Evolutionary conservation across 1,284 basidiomycete species (phyloP).

Genomic region (Ceratobasidium sp.): DNA sequence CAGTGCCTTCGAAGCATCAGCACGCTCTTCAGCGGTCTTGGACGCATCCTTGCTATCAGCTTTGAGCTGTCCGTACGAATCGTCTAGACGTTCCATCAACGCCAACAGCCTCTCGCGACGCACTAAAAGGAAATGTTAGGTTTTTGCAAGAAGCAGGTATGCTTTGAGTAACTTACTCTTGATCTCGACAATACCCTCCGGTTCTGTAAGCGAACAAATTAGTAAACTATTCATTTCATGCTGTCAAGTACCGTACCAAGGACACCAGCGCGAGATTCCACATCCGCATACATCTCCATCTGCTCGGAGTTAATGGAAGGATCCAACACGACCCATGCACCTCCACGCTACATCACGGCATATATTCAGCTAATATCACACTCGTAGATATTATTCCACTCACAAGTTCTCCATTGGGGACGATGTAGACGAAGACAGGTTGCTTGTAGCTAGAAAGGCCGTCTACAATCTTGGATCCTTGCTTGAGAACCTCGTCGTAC

Average conservation of each 20-base stretch:
- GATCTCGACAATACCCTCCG: slow-evolving; percentile 96
- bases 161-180: slow-evolving; percentile 69
- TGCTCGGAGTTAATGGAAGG: slow-evolving; percentile 96
- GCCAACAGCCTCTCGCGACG: slow-evolving; percentile 89
- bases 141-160: neutral
- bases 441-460: slow-evolving; percentile 97
- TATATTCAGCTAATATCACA: slow-evolving; percentile 3
- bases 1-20: slow-evolving; percentile 73
- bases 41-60: slow-evolving; percentile 77
- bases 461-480: slow-evolving; percentile 97
- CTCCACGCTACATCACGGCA: slow-evolving; percentile 70
- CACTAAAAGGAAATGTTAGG: slow-evolving; percentile 54
- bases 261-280: slow-evolving; percentile 95
- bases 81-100: slow-evolving; percentile 95
- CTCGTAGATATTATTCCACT: slow-evolving; percentile 3
- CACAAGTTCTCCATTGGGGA: slow-evolving; percentile 93
- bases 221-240: neutral
- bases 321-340: slow-evolving; percentile 99
- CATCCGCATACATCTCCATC: slow-evolving; percentile 99
- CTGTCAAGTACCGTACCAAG: slow-evolving; percentile 57
- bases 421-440: slow-evolving; percentile 99
- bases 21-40: slow-evolving; percentile 78
- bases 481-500: slow-evolving; percentile 93
- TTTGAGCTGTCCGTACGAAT: slow-evolving; percentile 85
- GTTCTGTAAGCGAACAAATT: slow-evolving; percentile 63